These are phyloP conservation scores for Naegleria fowleri DNA, from an alignment of 208 protist genomes.

Conservation along the genomic window DNA sequence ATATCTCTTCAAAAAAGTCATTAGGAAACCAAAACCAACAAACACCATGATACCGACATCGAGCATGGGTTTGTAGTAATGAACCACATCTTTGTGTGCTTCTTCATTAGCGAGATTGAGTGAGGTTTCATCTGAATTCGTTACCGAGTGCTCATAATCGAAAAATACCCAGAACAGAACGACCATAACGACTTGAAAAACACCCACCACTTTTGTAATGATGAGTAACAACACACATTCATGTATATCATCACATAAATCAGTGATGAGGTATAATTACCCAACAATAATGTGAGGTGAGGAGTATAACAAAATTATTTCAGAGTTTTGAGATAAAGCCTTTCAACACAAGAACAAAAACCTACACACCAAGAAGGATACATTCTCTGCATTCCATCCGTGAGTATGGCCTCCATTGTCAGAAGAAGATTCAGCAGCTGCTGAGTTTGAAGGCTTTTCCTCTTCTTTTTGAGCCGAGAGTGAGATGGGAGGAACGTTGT, in stretches of 20 bases:
- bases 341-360: background rate
- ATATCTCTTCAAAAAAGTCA: constrained; percentile 44
- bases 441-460: background rate
- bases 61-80: background rate
- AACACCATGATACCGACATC: constrained; percentile 45
- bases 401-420: background rate
- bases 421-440: too few species aligned
- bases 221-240: too few species aligned
- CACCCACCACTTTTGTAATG: background rate
- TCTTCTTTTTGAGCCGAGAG: background rate
- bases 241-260: too few species aligned
- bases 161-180: background rate
- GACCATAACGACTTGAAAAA: background rate
- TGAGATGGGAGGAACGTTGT: background rate
- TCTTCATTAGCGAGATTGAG: background rate
- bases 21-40: constrained; percentile 47
- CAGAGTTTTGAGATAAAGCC: too few species aligned
- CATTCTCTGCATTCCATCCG: background rate
- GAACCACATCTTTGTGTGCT: background rate
- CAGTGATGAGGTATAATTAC: too few species aligned
- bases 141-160: background rate
- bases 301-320: too few species aligned
- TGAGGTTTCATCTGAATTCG: background rate
- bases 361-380: background rate
- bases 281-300: too few species aligned